Conservation (phyloP, 1,284 basidiomycete genomes). For the Schizophyllum commune region DNA sequence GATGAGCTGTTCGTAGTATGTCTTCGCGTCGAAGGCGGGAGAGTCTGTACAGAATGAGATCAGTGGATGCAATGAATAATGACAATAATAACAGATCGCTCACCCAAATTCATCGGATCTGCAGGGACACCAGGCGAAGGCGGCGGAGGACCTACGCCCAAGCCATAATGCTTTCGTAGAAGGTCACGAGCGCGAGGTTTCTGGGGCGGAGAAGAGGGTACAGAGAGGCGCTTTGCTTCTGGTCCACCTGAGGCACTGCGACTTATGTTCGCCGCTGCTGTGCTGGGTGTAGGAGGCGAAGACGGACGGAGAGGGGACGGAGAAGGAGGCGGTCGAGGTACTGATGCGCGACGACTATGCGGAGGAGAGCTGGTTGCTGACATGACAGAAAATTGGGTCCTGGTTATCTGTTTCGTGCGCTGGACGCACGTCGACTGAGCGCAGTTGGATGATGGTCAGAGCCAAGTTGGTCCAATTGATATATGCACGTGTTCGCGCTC, state of each 20-base stretch:
- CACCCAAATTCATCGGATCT: conserved; percentile 68
- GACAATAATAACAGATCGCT: not conserved
- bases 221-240: conserved; percentile 12
- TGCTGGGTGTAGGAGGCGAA: conserved; percentile 7
- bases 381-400: too few species aligned
- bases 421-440: too few species aligned
- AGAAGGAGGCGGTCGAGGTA: conserved; percentile 14
- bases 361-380: not conserved
- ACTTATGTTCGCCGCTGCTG: conserved; percentile 5
- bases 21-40: conserved; percentile 70
- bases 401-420: too few species aligned
- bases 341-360: conserved; percentile 6
- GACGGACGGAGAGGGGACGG: conserved; percentile 12
- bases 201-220: conserved; percentile 26
- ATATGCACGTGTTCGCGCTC: too few species aligned
- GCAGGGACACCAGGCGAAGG: conserved; percentile 42
- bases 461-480: too few species aligned
- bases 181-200: conserved; percentile 73
- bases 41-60: conserved; percentile 45
- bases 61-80: not conserved
- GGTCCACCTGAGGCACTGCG: conserved; percentile 1
- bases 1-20: conserved; percentile 79
- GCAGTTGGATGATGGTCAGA: too few species aligned
- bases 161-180: conserved; percentile 76
- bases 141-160: conserved; percentile 63